A percentile compares a stretch with the other conserved stretches of the same genome.
Evolutionary conservation across 1,284 basidiomycete genomes (phyloP).

Genomic region (Acaromyces ingoldii): DNA sequence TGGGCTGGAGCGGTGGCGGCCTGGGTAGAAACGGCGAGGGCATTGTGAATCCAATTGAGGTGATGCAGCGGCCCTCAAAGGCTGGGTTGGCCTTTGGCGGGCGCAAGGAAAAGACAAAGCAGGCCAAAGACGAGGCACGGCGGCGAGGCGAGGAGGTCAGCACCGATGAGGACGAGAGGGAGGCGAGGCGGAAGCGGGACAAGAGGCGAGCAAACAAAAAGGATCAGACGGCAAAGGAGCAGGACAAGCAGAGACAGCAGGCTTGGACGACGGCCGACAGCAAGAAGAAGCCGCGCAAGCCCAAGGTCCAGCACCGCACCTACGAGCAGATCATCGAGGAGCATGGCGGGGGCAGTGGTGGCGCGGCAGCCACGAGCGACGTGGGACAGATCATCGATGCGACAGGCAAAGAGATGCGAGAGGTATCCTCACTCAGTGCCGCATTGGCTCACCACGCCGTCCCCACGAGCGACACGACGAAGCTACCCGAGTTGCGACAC

Average conservation of each 20-base stretch:
- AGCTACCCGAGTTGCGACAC: conserved; percentile 90
- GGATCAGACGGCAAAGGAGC: neutral
- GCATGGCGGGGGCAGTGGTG: conserved; percentile 23
- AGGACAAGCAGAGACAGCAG: conserved; percentile 1
- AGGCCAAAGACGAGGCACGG: conserved; percentile 32
- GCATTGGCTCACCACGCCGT: conserved; percentile 24
- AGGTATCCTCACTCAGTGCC: conserved; percentile 30
- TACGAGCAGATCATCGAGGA: conserved; percentile 48
- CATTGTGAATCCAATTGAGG: conserved; percentile 48
- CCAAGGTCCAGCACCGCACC: conserved; percentile 42
- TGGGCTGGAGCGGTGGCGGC: conserved; percentile 51
- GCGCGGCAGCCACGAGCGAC: conserved; percentile 10
- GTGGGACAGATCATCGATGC: conserved; percentile 43
- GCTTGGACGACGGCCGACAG: conserved; percentile 34
- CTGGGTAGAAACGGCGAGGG: conserved; percentile 45
- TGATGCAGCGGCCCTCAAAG: conserved; percentile 42
- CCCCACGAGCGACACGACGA: conserved; percentile 73
- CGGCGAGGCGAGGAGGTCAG: conserved; percentile 24
- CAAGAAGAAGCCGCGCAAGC: conserved; percentile 33
- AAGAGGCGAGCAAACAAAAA: neutral
- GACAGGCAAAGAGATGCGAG: conserved; percentile 22
- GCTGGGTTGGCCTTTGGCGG: conserved; percentile 49
- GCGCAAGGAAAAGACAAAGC: conserved; percentile 44
- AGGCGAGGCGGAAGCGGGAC: conserved; percentile 61
- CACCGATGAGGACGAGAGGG: conserved; percentile 26